Conservation (phyloP, 2,329 filamentous ascomycete species). For the Exophiala lecanii-corni region DNA sequence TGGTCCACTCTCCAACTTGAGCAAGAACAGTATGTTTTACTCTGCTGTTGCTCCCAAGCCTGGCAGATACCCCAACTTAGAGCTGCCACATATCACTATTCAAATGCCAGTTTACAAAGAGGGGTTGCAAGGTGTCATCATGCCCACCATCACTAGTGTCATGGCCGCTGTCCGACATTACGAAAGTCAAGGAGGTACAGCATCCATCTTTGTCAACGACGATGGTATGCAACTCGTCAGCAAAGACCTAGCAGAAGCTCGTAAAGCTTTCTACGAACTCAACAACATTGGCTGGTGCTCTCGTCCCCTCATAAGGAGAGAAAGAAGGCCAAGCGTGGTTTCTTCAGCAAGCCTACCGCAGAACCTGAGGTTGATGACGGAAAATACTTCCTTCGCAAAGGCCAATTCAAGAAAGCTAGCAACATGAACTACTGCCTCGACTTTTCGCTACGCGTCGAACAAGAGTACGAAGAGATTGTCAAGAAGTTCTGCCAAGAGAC, state of each 20-base stretch:
- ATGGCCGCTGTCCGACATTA: slow-evolving; percentile 57
- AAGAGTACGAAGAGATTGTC: slow-evolving; percentile 43
- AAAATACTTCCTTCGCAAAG: slow-evolving; percentile 38
- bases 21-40: slow-evolving; percentile 44
- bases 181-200: slow-evolving; percentile 45
- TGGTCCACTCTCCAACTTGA: slow-evolving; percentile 42
- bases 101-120: slow-evolving; percentile 90
- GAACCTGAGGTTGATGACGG: slow-evolving; percentile 30
- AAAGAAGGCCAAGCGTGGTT: not conserved
- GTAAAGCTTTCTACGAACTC: slow-evolving; percentile 47
- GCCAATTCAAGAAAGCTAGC: slow-evolving; percentile 69
- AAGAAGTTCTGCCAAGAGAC: not conserved
- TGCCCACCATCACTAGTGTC: slow-evolving; percentile 52
- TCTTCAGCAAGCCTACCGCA: slow-evolving; percentile 25
- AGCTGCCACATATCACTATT: slow-evolving; percentile 58
- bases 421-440: slow-evolving; percentile 71
- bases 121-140: slow-evolving; percentile 64
- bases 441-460: slow-evolving; percentile 58
- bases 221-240: slow-evolving; percentile 37
- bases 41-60: slow-evolving; percentile 40
- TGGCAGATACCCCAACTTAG: slow-evolving; percentile 26
- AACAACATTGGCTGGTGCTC: slow-evolving; percentile 50
- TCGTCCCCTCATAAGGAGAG: slow-evolving; percentile 42
- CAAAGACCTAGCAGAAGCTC: slow-evolving; percentile 40
- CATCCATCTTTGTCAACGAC: slow-evolving; percentile 38